phyloP scores from a whole-genome alignment of 1,284 basidiomycete genomes.

The Puccinia horiana region DNA sequence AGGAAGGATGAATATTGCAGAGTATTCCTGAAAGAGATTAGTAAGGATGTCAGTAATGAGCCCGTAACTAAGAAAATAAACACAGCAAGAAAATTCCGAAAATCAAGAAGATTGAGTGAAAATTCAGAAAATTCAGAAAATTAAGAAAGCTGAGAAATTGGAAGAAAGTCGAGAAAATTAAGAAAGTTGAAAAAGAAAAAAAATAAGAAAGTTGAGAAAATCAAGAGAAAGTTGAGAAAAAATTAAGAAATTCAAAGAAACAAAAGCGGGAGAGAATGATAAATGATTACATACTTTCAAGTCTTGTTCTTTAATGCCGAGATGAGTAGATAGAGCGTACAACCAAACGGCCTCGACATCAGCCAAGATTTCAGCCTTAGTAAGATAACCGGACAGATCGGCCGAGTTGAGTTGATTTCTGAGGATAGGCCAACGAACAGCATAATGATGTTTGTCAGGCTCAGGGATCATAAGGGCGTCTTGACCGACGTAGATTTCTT shows the following conservation, averaged over 20 bases:
- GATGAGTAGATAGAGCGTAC: slow-evolving; percentile 66
- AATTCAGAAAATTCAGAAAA: not conserved
- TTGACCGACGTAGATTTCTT: slow-evolving; percentile 67
- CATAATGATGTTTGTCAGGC: slow-evolving; percentile 69
- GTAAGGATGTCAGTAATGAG: slow-evolving; percentile 10
- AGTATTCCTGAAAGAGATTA: slow-evolving; percentile 68
- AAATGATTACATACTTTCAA: slow-evolving; percentile 68
- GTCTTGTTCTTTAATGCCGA: slow-evolving; percentile 66
- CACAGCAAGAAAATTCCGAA: not conserved
- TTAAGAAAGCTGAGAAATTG: not conserved
- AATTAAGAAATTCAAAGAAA: not conserved
- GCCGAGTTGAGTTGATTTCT: slow-evolving; percentile 73
- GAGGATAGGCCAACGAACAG: slow-evolving; percentile 74
- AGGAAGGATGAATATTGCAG: slow-evolving; percentile 84
- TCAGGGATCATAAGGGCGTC: slow-evolving; percentile 74
- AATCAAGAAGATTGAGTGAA: not conserved
- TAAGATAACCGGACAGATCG: slow-evolving; percentile 67
- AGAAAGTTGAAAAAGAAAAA: not conserved
- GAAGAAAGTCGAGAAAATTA: not conserved
- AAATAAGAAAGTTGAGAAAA: not conserved
- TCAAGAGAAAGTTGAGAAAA: not conserved
- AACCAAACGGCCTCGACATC: slow-evolving; percentile 75
- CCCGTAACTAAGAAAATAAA: not conserved
- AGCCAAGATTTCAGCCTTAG: slow-evolving; percentile 69
- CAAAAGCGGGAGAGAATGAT: not conserved